Evolutionary conservation across 306 rosid genomes (phyloP).

Genomic region (Trichosanthes truncata): DNA sequence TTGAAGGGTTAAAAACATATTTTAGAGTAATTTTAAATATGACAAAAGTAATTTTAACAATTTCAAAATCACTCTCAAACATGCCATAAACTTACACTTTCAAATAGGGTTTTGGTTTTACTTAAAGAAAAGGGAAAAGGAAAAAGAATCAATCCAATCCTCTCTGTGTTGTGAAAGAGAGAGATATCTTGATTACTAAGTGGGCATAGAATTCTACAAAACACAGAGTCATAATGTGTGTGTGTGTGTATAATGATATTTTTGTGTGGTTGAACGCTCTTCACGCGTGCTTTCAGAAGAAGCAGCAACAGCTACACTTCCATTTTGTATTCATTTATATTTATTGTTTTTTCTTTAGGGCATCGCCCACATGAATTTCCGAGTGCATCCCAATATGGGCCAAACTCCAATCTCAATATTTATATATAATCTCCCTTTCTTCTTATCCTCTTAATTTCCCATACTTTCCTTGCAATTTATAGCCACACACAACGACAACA

Average conservation of each 20-base stretch:
- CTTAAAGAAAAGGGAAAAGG: too few species aligned
- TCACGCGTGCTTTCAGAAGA: neutral
- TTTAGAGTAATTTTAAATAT: too few species aligned
- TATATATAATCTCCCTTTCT: neutral
- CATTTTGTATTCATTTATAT: neutral
- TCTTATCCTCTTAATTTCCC: neutral
- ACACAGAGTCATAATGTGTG: too few species aligned
- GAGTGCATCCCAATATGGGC: neutral
- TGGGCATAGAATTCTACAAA: neutral
- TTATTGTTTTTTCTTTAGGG: neutral
- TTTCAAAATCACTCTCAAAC: too few species aligned
- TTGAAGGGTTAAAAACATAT: too few species aligned
- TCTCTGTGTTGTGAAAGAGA: too few species aligned
- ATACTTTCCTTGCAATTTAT: neutral
- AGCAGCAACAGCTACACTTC: neutral
- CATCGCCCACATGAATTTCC: neutral
- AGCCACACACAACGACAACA: neutral
- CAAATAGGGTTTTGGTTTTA: too few species aligned
- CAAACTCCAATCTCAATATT: neutral
- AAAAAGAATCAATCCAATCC: too few species aligned
- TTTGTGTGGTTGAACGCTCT: neutral
- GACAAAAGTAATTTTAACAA: too few species aligned
- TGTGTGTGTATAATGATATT: neutral
- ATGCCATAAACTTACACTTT: too few species aligned
- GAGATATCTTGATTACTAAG: too few species aligned